These are phyloP conservation scores for Pseudopithomyces chartarum DNA, from an alignment of 2,329 filamentous ascomycete species.

Conservation along the genomic window DNA sequence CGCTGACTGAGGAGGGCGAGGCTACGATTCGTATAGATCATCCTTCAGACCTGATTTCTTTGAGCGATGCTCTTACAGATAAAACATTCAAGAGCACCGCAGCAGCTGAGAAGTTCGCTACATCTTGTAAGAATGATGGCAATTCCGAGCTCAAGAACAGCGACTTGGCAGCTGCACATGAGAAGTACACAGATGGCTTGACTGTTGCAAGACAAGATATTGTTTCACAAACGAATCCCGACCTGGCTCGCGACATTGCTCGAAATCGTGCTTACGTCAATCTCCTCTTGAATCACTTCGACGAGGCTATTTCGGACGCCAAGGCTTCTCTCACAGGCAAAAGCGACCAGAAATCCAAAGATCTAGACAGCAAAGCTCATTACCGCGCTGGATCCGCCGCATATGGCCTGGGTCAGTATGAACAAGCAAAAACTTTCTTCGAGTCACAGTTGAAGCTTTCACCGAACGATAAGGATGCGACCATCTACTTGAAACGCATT, in stretches of 20 bases:
- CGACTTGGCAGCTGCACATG: constrained; percentile 44
- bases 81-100: constrained; percentile 30
- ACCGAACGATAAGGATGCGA: constrained; percentile 43
- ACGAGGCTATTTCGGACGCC: constrained; percentile 39
- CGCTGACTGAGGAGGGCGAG: constrained; percentile 44
- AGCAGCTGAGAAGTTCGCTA: constrained; percentile 36
- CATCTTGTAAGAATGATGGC: constrained; percentile 44
- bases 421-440: constrained; percentile 44
- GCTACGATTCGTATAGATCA: constrained; percentile 60
- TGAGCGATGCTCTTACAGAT: constrained; percentile 39
- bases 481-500: constrained; percentile 25
- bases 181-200: constrained; percentile 38
- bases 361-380: constrained; percentile 49
- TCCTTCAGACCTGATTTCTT: constrained; percentile 54
- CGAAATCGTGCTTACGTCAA: constrained; percentile 43
- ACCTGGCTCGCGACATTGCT: constrained; percentile 39
- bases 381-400: constrained; percentile 54
- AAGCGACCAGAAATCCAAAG: constrained; percentile 33
- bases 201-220: constrained; percentile 25
- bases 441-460: constrained; percentile 33
- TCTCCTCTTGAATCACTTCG: constrained; percentile 31
- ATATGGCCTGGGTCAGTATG: constrained; percentile 50
- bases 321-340: constrained; percentile 29
- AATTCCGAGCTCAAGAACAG: constrained; percentile 34
- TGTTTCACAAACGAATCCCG: constrained; percentile 18